These are phyloP conservation scores for Aspergillus leporis DNA, from an alignment of 495 filamentous ascomycete species.

Conservation along the genomic window DNA sequence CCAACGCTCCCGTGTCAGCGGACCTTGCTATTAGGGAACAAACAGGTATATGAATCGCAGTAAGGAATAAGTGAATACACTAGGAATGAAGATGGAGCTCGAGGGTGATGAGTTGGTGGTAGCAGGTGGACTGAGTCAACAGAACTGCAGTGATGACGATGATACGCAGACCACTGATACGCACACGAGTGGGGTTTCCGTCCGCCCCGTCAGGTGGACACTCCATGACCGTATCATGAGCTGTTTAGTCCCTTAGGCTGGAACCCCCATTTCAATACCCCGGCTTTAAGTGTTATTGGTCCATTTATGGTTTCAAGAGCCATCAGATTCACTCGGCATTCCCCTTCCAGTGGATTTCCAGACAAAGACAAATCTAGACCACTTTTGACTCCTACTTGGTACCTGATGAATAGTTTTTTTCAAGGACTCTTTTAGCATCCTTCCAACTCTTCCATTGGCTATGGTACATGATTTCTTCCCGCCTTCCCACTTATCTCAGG, in stretches of 20 bases:
- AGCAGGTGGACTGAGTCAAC: background rate
- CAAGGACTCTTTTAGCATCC: background rate
- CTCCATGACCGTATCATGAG: constrained; percentile 6
- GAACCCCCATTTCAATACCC: background rate
- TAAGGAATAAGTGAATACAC: background rate
- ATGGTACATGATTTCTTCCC: constrained; percentile 20
- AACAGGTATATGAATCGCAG: background rate
- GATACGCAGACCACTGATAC: constrained; percentile 19
- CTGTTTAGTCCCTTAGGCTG: background rate
- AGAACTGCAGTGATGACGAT: constrained; percentile 13
- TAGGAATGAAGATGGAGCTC: background rate
- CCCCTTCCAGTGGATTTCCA: background rate
- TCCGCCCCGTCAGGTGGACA: constrained; percentile 22
- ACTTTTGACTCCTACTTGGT: background rate
- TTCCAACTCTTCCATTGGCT: constrained; percentile 19
- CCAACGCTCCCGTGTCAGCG: background rate
- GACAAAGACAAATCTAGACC: background rate
- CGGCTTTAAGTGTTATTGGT: background rate
- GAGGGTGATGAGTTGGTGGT: background rate
- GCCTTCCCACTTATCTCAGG: background rate
- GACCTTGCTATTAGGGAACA: background rate
- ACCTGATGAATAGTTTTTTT: background rate
- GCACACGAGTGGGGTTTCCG: constrained; percentile 21
- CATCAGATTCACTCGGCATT: background rate
- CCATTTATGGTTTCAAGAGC: background rate